These are phyloP conservation scores for Ephemerocybe angulata DNA, from an alignment of 768 basidiomycete genomes.

Conservation along the genomic window DNA sequence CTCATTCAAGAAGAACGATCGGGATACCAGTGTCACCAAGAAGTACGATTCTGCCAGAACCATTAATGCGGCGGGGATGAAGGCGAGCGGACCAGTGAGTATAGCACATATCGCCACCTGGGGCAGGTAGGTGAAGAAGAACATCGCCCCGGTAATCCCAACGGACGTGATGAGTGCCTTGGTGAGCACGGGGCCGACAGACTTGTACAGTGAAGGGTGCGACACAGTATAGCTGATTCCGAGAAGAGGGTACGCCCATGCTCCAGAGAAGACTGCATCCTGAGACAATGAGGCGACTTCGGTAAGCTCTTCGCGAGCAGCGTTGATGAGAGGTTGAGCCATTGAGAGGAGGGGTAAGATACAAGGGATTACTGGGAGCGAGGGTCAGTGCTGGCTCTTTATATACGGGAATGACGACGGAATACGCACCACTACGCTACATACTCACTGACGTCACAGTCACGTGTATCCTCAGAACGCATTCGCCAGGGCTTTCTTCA, in stretches of 20 bases:
- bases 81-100: constrained; percentile 62
- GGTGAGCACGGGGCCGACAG: constrained; percentile 33
- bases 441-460: constrained; percentile 21
- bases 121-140: constrained; percentile 61
- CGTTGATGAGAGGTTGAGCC: constrained; percentile 3
- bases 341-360: not conserved
- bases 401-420: not conserved
- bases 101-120: constrained; percentile 62
- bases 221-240: constrained; percentile 35
- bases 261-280: constrained; percentile 33
- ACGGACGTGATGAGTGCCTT: constrained; percentile 37
- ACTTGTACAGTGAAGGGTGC: constrained; percentile 32
- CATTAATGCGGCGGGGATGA: constrained; percentile 46
- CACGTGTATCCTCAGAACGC: constrained; percentile 22
- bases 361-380: not conserved
- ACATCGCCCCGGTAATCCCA: constrained; percentile 41
- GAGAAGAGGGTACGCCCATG: constrained; percentile 37
- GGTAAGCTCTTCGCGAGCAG: constrained; percentile 5
- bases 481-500: constrained; percentile 57
- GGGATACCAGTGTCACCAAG: constrained; percentile 32
- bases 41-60: constrained; percentile 43
- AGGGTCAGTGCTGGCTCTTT: not conserved
- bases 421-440: constrained; percentile 9
- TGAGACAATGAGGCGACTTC: constrained; percentile 19
- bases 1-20: constrained; percentile 30